Evolutionary conservation across 805 yeast genomes (phyloP), one percentile per base, ranked within the genome.

Genomic region (Henningerozyma blattae): DNA sequence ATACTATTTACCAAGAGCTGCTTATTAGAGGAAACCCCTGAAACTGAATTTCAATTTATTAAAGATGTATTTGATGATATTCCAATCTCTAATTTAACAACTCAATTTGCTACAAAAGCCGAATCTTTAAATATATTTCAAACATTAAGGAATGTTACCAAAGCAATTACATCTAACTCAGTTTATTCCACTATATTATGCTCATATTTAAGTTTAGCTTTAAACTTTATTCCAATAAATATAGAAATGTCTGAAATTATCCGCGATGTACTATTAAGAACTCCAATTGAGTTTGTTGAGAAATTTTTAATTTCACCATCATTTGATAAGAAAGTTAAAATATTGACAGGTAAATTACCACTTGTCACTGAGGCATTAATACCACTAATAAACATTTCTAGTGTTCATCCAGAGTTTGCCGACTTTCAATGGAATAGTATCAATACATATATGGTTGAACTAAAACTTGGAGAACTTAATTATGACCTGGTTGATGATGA

Each of bases 311-410:
- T 53, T 1, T 52, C 54, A 33, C 51, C 51, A 20, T 45, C 50
- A 33, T 57, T 60, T 22, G 58, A 59, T 33, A 50, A 49, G 26
- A 47, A 58, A 27, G 42, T 63, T 3, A 40, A 45, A 5, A 22
- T 84, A 18, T 58, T 83, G 1, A 66, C 77, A 40, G 78, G 91
- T 0, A 85, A 87, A 47, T 69, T 83, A 40, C 97, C 97, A 0
- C 49, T 67, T 2, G 47, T 58, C n/a, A 38, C 50, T 7, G 62
- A 67, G 24, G 57, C 74, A 2, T 52, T 83, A 14, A 52, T 67
- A 2, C 77, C 89, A 1, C 75, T 77, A 37, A 54, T 85, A 27
- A 66, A 72, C 34, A 44, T 84, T 10, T 62, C 77, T 12, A 61
- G 77, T 8, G 67, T 75, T 19, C 80, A 81, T 44, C 75, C 79